These are phyloP conservation scores for Tricholoma saponaceum DNA, from an alignment of 768 basidiomycete genomes.

Conservation along the genomic window DNA sequence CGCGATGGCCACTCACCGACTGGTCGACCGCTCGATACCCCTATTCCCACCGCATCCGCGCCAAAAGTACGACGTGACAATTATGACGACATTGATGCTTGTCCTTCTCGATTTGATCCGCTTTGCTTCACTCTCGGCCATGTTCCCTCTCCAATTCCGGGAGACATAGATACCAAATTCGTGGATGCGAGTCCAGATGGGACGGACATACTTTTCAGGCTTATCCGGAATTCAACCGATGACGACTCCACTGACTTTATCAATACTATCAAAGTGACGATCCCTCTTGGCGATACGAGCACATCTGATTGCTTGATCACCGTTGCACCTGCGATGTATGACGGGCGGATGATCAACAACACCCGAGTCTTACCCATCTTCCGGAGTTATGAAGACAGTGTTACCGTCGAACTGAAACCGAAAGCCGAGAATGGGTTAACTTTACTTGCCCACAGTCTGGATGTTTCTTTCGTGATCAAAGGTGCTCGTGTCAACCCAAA, in stretches of 20 bases:
- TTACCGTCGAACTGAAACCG: neutral
- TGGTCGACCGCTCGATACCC: too few relatives aligned
- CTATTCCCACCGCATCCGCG: too few relatives aligned
- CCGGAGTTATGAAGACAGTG: neutral
- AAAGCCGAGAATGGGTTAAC: neutral
- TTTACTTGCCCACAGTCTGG: neutral
- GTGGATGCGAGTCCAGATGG: too few relatives aligned
- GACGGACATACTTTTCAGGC: neutral
- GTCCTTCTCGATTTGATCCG: too few relatives aligned
- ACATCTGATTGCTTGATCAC: neutral
- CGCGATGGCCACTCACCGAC: too few relatives aligned
- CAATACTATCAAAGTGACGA: neutral
- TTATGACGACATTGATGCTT: too few relatives aligned
- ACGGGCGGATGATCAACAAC: neutral
- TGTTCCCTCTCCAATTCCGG: too few relatives aligned
- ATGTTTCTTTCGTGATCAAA: neutral
- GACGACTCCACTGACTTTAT: neutral
- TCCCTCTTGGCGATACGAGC: neutral
- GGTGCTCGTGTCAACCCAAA: neutral
- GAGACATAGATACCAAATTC: too few relatives aligned
- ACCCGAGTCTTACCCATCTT: neutral
- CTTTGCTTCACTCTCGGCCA: too few relatives aligned
- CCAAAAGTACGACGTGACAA: too few relatives aligned
- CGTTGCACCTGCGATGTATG: neutral
- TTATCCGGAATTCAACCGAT: neutral